Base-by-base conservation (phyloP, 106 monocot genomes). In the Platanthera zijinensis region DNA sequence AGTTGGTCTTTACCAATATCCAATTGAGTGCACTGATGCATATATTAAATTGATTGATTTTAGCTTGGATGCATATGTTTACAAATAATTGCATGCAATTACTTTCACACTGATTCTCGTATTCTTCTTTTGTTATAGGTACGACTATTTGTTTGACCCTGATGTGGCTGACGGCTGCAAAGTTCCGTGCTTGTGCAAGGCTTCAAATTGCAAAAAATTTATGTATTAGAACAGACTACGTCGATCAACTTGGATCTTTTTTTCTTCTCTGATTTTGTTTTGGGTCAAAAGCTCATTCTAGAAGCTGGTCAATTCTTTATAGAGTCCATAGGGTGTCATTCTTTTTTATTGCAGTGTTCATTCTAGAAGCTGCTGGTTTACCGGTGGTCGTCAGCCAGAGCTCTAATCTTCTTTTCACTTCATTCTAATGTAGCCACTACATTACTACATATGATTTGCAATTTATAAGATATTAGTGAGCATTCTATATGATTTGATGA, bases 81-180 rank as follows among this genome's bases (percentile, higher is more conserved):
- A 39, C 32, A 32, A 32, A 32, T 32, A 39, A 39, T 39, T 39
- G 39, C 39, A 39, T 39, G 39, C 39, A 13, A 56, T 63, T 63
- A 63, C 0, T 8, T 63, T 18, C 63, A 21, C 14, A 46, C 46
- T 10, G 61, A 74, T 17, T 51, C 57, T 57, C 21, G 28, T 18
- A 22, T 21, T 50, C 11, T 32, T 30, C 47, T 12, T 61, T 19
- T 62, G 22, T 76, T 85, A 21, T 71, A 95, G 94, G 51, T 95
- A 95, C 47, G 94, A 95, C 66, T 95, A 95, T 61, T 82, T 91
- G 50, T 95, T 95, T 75, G 91, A 95, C 54, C 78, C 89, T 74
- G 91, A 87, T 72, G 94, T 91, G 79, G 78, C 74, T 48, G 94
- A 85, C 6, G 89, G 89, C 19, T 73, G 80, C 77, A 95, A 89